phyloP scores from a whole-genome alignment of 805 yeast species.

The Clavispora phyllophila region DNA sequence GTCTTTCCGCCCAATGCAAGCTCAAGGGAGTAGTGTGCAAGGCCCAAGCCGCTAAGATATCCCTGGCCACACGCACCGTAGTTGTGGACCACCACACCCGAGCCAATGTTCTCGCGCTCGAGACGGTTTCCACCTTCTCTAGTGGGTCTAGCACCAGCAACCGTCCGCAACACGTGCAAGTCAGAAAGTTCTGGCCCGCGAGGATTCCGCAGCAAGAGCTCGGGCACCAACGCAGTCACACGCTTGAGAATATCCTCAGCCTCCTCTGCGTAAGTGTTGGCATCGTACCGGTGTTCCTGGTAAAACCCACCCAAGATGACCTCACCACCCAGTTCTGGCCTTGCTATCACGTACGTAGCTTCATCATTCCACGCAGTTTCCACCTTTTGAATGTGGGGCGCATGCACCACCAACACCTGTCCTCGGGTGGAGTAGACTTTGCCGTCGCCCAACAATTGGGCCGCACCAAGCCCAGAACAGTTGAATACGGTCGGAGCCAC shows the following conservation, averaged over 20 bases:
- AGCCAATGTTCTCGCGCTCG: background rate
- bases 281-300: background rate
- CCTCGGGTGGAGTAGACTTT: conserved; percentile 1
- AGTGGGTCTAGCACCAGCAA: conserved; percentile 2
- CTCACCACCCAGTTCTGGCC: conserved; percentile 1
- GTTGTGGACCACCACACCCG: conserved; percentile 1
- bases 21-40: background rate
- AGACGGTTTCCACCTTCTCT: conserved; percentile 1
- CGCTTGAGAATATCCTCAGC: conserved; percentile 1
- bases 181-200: background rate
- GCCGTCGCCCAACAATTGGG: background rate
- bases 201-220: conserved; percentile 1
- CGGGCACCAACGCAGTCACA: background rate
- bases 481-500: background rate
- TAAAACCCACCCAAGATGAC: conserved; percentile 2
- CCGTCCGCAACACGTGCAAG: conserved; percentile 1
- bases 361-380: background rate
- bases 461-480: conserved; percentile 3
- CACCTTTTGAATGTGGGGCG: conserved; percentile 2
- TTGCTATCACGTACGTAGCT: conserved; percentile 1
- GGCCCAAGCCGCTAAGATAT: conserved; percentile 1
- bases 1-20: background rate
- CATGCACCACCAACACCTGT: conserved; percentile 3
- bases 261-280: conserved; percentile 1
- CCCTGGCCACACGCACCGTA: conserved; percentile 4